Evolutionary conservation across 2,329 filamentous ascomycete species (phyloP).

Genomic region (Aureobasidium sp.): DNA sequence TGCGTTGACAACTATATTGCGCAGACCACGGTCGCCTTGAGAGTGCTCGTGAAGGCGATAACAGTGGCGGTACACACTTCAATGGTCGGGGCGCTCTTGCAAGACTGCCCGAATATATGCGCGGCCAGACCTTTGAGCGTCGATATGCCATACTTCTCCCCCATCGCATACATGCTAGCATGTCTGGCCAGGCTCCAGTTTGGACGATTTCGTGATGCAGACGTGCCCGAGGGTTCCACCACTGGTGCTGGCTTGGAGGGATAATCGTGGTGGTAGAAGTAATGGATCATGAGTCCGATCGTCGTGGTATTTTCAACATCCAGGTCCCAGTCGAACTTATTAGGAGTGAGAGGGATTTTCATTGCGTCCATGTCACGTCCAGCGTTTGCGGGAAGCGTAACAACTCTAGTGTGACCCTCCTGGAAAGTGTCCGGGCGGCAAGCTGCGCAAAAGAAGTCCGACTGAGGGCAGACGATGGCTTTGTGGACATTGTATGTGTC

Average conservation of each 20-base stretch:
- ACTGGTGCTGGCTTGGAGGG: not conserved
- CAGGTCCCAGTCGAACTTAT: not conserved
- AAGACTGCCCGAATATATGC: no score
- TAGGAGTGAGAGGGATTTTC: not conserved
- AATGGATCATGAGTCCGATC: not conserved
- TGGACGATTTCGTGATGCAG: no score
- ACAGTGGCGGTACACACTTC: no score
- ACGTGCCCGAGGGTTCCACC: no score
- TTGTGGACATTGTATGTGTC: slow-evolving; percentile 20
- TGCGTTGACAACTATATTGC: no score
- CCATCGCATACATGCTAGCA: not conserved
- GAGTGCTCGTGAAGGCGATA: not conserved
- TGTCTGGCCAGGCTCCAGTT: no score
- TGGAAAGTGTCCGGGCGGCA: slow-evolving; percentile 15
- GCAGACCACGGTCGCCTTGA: no score
- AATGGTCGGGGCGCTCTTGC: no score
- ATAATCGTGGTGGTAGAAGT: not conserved
- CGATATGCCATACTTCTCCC: not conserved
- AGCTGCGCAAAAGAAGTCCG: slow-evolving; percentile 19
- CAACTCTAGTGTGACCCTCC: not conserved
- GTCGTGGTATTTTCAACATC: not conserved
- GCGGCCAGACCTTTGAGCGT: no score
- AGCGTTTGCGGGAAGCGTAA: not conserved
- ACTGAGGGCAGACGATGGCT: slow-evolving; percentile 20
- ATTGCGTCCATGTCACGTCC: not conserved